Evolutionary conservation across 148 eudicot species (phyloP), one percentile per base, ranked within the genome.

Genomic region (Vaccinium macrocarpon): DNA sequence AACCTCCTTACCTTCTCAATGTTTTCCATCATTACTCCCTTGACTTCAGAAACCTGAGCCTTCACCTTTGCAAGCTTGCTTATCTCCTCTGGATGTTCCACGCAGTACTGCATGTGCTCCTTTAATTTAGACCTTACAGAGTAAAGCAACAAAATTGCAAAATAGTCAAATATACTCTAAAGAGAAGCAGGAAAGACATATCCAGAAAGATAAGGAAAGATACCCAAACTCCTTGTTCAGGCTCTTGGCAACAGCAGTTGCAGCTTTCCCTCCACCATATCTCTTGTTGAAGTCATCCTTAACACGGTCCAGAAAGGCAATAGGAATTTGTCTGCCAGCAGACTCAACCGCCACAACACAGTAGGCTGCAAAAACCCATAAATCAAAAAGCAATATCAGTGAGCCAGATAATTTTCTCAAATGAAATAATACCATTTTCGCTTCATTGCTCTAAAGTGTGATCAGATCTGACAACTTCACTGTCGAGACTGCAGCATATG

Each of bases 321-420:
- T 93, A 2, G 95, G 97, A 75, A 92, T 71, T 84, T 95, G 96
- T 52, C 98, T 88, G 32, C 98, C 98, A 85, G 88, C 86, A 77
- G 98, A 92, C 87, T 95, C 98, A 19, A 88, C 94, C 49, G 98
- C 98, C 64, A 95, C 98, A 82, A 95, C 90, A 88, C 98, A 95
- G 76, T 92, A 95, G 81, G 92, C 97, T 94, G 95, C 85, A 86
- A 70, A 38, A 66, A 5, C 72, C 72, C 25, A 66, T 2, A 66
- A 29, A 23, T 66, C 14, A 25, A 23, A 27, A 62, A 25, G 46
- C 6, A 42, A 66, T 66, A 11, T 25, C 15, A 4, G 25, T 1
- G 35, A 25, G 38, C 72, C 1, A 66, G 12, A 66, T 9, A 66
- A 66, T 74, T 35, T 29, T 48, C 48, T 16, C 48, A 71, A 32